Base-by-base conservation (phyloP, 106 monocot genomes). In the Allium cepa region DNA sequence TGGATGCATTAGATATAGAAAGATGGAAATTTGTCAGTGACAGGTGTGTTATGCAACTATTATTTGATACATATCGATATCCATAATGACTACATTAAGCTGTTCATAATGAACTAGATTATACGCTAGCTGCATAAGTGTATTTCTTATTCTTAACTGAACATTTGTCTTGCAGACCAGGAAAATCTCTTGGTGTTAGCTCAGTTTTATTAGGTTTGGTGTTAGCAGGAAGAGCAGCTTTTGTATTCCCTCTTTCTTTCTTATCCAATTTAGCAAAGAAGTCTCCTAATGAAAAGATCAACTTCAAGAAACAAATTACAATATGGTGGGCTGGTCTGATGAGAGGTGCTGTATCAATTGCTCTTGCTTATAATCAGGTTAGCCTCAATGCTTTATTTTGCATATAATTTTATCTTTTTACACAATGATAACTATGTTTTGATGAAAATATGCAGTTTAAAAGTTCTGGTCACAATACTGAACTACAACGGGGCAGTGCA, bases 251-350 rank as follows among this genome's bases (percentile, higher is more conserved):
- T 15, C 76, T 97, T 22, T 92, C 92, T 22, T 92, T 97, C 75
- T 67, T 97, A 45, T 92, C 96, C 28, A 97, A 97, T 66, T 78
- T 97, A 60, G 70, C 84, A 15, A 92, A 84, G 72, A 88, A 82
- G 57, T 68, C 62, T 59, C 67, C 66, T 4, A 16, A 72, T 62
- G 88, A 92, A 69, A 97, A 76, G 74, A 88, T 97, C 57, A 45
- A 8, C 56, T 73, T 86, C 55, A 85, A 76, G 28, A 77, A 92
- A 76, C 96, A 97, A 78, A 92, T 99, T 64, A 78, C 75, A 72
- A 93, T 99, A 83, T 99, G 99, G 99, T 99, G 99, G 99, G 92
- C 99, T 26, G 99, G 99, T 71, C 85, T 99, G n/a, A 99, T 99
- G 99, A 90, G 99, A 73, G 99, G 99, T 60, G 93, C 99, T 45